These are phyloP conservation scores for Penicillium sp. DNA, from an alignment of 2,329 filamentous ascomycete genomes.

Conservation along the genomic window DNA sequence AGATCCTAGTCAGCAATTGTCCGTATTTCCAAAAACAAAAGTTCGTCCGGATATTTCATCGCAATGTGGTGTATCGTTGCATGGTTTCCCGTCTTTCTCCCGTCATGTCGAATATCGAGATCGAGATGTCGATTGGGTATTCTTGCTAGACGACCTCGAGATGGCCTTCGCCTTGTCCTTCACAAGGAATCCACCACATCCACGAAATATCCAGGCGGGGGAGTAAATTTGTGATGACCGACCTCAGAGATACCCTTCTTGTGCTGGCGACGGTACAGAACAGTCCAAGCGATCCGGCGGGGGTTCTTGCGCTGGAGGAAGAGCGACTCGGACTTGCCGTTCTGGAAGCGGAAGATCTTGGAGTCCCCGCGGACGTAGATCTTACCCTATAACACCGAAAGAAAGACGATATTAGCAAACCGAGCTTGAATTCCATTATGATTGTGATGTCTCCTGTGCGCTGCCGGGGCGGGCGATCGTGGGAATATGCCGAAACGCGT, in stretches of 20 bases:
- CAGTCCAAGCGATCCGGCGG: slow-evolving; percentile 98
- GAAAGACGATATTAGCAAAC: slow-evolving; percentile 38
- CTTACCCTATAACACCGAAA: slow-evolving; percentile 75
- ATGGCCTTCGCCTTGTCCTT: slow-evolving; percentile 1
- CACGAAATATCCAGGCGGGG: slow-evolving; percentile 26
- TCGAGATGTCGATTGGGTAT: slow-evolving; percentile 2
- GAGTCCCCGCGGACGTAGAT: slow-evolving; percentile 99
- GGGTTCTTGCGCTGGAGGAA: slow-evolving; percentile 99
- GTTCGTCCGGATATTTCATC: background rate
- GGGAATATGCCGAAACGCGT: background rate
- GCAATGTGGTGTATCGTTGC: slow-evolving; percentile 8
- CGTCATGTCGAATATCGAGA: slow-evolving; percentile 3
- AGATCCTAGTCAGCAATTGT: slow-evolving; percentile 33
- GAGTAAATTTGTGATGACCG: slow-evolving; percentile 51
- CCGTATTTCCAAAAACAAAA: background rate
- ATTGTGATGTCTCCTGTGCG: background rate
- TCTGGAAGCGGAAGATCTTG: slow-evolving; percentile 99
- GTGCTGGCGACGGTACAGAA: slow-evolving; percentile 97
- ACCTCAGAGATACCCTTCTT: slow-evolving; percentile 99
- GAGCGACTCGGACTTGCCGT: slow-evolving; percentile 98
- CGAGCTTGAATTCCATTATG: background rate
- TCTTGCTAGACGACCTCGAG: background rate
- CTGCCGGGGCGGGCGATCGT: background rate
- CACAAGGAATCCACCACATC: slow-evolving; percentile 13
- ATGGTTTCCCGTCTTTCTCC: slow-evolving; percentile 19